Evolutionary conservation across 768 basidiomycete genomes (phyloP), one percentile per base, ranked within the genome.

Genomic region (Holtermannia corniformis): DNA sequence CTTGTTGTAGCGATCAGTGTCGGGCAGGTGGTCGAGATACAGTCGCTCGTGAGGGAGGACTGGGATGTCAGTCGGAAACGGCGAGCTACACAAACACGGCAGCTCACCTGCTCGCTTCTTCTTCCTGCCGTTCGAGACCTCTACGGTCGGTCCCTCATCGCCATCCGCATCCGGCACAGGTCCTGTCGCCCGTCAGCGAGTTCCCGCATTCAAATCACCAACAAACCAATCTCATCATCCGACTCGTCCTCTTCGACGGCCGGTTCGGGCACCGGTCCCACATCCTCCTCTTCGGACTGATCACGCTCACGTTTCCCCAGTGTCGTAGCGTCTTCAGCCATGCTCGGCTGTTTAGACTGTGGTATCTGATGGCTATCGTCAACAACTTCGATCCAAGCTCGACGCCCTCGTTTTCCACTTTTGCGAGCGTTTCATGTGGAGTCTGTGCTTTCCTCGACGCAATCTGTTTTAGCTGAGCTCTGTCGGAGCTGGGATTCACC

Each of bases 1-100:
- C 75, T 92, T 91, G 76, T 83, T 85, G 75, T 99, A 99, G 60
- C 95, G 83, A 72, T 96, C 88, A 49, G 89, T 80, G 61, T 81
- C 81, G 1, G 95, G 95, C 19, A 99, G 76, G 74, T 93, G 88
- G 37, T 90, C 88, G 43, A 99, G 78, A 75, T 87, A 97, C 16
- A 96, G 77, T 60, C 82, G 80, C 76, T 97, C 95, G 71, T 96
- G 91, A 0, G 86, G 90, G 5, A 97, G 79, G 41, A 93, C 91
- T 96, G 70, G 24, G n/a, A 54, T 49, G 60, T 41, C 16, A 22
- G 14, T 41, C 32, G 25, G 24, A 41, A 21, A 3, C 23, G 12
- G 13, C 16, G 14, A 20, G 27, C 2, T 40, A 46, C 22, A 24
- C 27, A 19, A 41, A 5, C 24, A 25, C 16, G 23, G 22, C 4